Evolutionary conservation across 2,329 filamentous ascomycete genomes (phyloP), one percentile per base, ranked within the genome.

Genomic region (Calonectria naviculata): DNA sequence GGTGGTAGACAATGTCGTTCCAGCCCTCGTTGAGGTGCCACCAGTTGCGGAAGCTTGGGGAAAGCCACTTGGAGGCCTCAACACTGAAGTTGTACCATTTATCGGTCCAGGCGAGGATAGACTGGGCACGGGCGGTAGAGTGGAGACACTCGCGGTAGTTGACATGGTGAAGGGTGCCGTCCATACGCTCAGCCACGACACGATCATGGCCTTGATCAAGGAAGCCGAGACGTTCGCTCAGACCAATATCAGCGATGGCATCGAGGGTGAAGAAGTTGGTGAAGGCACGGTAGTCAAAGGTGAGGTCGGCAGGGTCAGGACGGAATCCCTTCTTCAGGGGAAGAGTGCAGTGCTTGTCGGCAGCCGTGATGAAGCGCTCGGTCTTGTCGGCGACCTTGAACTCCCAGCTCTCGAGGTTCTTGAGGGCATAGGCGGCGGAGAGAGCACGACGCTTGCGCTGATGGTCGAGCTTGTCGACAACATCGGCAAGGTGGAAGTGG

Each of bases 181-280:
- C 84, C 65, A 84, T 83, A 7, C 80, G 76, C 69, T 86, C 81
- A 4, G 84, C 86, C 3, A 79, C 81, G 42, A 85, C 81, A 10
- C 81, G 75, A 69, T 89, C 87, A 63, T 85, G 78, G 3, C 88
- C 88, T 26, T 80, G 77, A 52, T 89, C 88, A 2, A 90, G 82
- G 71, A 89, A 87, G 0, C 87, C 85, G 2, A 90, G 83, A n/a
- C 81, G 83, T 64, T 88, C 84, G 1, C 83, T 85, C 0, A 90
- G 81, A 1, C 87, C 88, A 76, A 90, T 90, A 65, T 90, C 87
- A 19, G 86, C 87, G 62, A 90, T 89, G 3, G 87, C 88, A 68
- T 90, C 88, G 17, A 90, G 81, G 0, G 87, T 88, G 77, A 90
- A 90, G 80, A 88, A 88, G 78, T 89, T 90, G 28, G 84, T 85